phyloP scores from a whole-genome alignment of 306 rosid genomes.

The Coriaria nepalensis region DNA sequence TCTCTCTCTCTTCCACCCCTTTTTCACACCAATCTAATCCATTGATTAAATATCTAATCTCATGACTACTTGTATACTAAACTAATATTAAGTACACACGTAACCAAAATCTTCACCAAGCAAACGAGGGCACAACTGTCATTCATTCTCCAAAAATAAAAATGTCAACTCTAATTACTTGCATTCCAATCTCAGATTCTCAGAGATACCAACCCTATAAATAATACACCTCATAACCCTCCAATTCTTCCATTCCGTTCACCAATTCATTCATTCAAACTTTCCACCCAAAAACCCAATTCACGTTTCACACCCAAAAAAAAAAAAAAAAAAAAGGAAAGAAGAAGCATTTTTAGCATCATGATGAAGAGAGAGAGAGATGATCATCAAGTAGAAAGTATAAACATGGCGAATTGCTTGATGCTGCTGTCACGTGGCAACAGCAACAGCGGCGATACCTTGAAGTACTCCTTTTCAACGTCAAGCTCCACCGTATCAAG shows the following conservation, averaged over 20 bases:
- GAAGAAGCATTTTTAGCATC: background rate
- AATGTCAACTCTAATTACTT: constrained; percentile 6
- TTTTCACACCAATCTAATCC: too few species aligned
- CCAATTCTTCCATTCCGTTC: constrained; percentile 5
- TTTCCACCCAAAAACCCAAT: background rate
- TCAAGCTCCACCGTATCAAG: constrained; percentile 9
- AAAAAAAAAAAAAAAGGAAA: too few species aligned
- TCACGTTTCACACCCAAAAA: constrained; percentile 1
- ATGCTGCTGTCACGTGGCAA: constrained; percentile 63
- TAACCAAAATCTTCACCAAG: too few species aligned
- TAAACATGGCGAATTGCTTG: constrained; percentile 75
- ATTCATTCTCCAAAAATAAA: background rate
- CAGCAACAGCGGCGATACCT: constrained; percentile 1
- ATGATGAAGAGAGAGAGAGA: constrained; percentile 92
- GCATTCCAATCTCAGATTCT: background rate
- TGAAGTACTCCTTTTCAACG: constrained; percentile 4
- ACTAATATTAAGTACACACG: too few species aligned
- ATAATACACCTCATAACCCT: background rate
- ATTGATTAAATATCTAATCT: too few species aligned
- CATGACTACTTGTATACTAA: too few species aligned
- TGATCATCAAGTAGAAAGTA: constrained; percentile 18
- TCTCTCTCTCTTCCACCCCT: too few species aligned
- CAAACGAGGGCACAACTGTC: constrained; percentile 11
- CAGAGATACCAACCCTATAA: constrained; percentile 1
- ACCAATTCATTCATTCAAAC: background rate